A percentile compares a stretch with the other conserved stretches of the same genome.
Evolutionary conservation across 139 green algal genomes (phyloP).

Genomic region (Bryopsis sp.): DNA sequence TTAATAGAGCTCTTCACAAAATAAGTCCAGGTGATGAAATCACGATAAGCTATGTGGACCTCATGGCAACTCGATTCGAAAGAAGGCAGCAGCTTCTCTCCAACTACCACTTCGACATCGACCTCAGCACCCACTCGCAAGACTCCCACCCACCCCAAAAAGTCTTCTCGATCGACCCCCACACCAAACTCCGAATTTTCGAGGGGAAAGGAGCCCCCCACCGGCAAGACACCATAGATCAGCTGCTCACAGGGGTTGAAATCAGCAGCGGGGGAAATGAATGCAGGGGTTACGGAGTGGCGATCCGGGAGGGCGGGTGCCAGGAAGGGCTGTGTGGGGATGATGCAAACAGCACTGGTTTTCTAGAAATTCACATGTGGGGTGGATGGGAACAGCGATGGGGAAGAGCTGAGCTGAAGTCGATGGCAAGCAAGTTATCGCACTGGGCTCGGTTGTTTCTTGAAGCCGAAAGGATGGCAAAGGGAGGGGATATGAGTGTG

Average conservation of each 20-base stretch:
- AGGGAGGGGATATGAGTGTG: background rate
- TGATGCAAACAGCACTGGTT: too few relatives aligned
- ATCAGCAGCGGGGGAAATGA: background rate
- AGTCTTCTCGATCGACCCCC: too few relatives aligned
- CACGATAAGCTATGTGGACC: slow-evolving; percentile 67
- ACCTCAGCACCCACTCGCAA: slow-evolving; percentile 8
- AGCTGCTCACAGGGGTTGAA: background rate
- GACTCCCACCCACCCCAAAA: background rate
- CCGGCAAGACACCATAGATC: background rate
- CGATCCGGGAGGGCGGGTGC: too few relatives aligned
- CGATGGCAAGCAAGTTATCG: too few relatives aligned
- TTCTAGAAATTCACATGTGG: too few relatives aligned
- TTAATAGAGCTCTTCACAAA: slow-evolving; percentile 40
- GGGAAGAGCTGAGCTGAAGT: too few relatives aligned
- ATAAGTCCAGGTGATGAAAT: slow-evolving; percentile 48
- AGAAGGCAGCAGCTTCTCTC: slow-evolving; percentile 35
- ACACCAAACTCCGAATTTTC: background rate
- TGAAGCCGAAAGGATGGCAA: background rate
- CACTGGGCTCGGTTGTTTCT: background rate
- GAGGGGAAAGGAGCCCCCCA: background rate
- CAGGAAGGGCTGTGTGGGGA: too few relatives aligned
- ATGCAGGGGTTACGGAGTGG: too few relatives aligned
- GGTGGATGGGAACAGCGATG: too few relatives aligned
- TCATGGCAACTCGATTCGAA: slow-evolving; percentile 51
- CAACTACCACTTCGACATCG: slow-evolving; percentile 63